Evolutionary conservation across 2,329 filamentous ascomycete species (phyloP), one percentile per base, ranked within the genome.

Genomic region (Metarhizium sp.): DNA sequence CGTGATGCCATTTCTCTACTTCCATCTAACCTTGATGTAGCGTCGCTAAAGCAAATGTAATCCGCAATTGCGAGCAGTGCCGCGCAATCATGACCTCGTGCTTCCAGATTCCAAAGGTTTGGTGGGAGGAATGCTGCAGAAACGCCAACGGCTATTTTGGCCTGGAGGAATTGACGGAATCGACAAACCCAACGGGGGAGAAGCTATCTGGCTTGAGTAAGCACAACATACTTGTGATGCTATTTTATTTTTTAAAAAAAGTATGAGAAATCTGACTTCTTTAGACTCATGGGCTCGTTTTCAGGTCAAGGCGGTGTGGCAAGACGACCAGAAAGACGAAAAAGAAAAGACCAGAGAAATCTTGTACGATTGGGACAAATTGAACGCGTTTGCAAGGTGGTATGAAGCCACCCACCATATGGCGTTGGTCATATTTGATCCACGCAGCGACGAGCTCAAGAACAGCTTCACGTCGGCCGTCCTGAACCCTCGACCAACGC

Each of bases 291-390:
- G 55, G 55, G 50, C 40, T 50, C 49, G 48, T 6, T 51, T 54
- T 38, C 48, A 57, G n/a, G 52, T 51, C 32, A 57, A 54, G 32
- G 10, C 48, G 14, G 38, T 51, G 25, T 29, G 16, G 36, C 50
- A 6, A 20, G 45, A 49, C n/a, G 14, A 50, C 40, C 42, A 51
- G 5, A 51, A n/a, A 40, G 16, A 51, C 32, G 6, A 11, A 11
- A 34, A 34, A 7, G 6, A 7, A 34, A 34, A 34, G 32, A 34
- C 7, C 32, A 34, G 32, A n/a, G 1, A 42, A 10, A n/a, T 30
- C 25, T 20, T 48, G n/a, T 71, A 73, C 54, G 32, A 58, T 2
- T 74, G 72, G 71, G 56, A 63, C 30, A 72, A 71, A 55, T 50
- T 72, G 2, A 71, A 72, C 53, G 53, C 66, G 11, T 66, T 71